These are phyloP conservation scores for Botryotinia calthae DNA, from an alignment of 2,329 filamentous ascomycete species.

Conservation along the genomic window DNA sequence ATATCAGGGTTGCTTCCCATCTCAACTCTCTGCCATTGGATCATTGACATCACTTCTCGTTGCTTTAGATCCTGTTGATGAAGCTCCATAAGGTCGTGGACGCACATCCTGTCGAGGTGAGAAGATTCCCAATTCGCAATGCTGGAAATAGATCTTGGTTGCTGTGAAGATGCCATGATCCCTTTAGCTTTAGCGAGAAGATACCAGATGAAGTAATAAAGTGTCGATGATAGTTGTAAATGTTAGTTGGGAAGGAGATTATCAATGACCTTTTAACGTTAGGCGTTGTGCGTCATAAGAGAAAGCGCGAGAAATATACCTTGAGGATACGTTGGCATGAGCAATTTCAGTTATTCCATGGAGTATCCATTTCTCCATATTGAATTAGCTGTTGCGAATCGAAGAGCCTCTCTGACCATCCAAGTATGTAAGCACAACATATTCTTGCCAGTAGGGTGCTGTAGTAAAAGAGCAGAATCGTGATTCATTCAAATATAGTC, in stretches of 20 bases:
- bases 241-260: not conserved
- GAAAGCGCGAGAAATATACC: not conserved
- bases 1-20: not conserved
- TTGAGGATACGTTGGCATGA: too few species aligned
- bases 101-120: not conserved
- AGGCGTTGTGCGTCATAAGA: not conserved
- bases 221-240: not conserved
- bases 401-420: not conserved
- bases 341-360: not conserved
- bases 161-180: not conserved
- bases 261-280: not conserved
- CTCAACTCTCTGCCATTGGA: fast-evolving
- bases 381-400: not conserved
- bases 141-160: not conserved
- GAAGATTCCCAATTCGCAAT: not conserved
- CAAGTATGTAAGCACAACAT: not conserved
- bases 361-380: not conserved
- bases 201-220: too few species aligned
- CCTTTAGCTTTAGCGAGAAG: too few species aligned
- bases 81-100: not conserved
- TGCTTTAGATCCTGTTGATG: not conserved
- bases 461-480: too few species aligned
- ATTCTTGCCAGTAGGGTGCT: not conserved
- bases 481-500: not conserved
- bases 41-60: not conserved